Evolutionary conservation across 768 basidiomycete species (phyloP), one percentile per base, ranked within the genome.

Genomic region (Serendipita indica): DNA sequence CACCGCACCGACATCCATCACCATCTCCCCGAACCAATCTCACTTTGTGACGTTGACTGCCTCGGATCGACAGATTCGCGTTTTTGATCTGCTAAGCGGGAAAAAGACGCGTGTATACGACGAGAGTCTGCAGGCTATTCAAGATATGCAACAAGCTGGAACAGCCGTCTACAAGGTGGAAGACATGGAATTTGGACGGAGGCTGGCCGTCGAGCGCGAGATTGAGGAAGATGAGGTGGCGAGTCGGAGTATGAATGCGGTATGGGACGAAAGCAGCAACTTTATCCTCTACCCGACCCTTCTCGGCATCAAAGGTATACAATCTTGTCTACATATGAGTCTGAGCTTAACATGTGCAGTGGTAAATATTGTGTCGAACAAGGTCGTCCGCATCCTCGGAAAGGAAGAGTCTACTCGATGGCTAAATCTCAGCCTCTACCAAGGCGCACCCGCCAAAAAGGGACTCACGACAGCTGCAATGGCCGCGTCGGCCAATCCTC

Each of bases 81-180:
- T 97, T 56, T 99, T 99, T 73, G 85, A 83, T 27, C 91, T 97
- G 75, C 76, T 92, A 10, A 78, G 80, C 0, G 96, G 90, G 4
- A 96, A 93, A 67, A 73, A 97, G 63, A 83, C 81, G 14, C 83
- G 94, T 18, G 89, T 89, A 68, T 99, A 97, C 68, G 96, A 99
- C 62, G 96, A 99, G 70, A 90, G 88, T 0, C 76, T 98, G 3
- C 73, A 79, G 28, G 93, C 96, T 0, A 87, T 93, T 35, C 89
- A 94, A 68, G 93, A 97, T 69, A 97, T 99, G 92, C 96, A 99
- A 69, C 96, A 98, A 69, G 93, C 92, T 1, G 94, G 92, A 0
- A 96, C 96, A 3, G 86, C 89, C 0, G 79, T 89, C 18, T 89
- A 86, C 71, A 85, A 81, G 65, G 82, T 98, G 16, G 96, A 99